These are phyloP conservation scores for Pestalotiopsis sp. DNA, from an alignment of 2,329 filamentous ascomycete genomes.

Conservation along the genomic window DNA sequence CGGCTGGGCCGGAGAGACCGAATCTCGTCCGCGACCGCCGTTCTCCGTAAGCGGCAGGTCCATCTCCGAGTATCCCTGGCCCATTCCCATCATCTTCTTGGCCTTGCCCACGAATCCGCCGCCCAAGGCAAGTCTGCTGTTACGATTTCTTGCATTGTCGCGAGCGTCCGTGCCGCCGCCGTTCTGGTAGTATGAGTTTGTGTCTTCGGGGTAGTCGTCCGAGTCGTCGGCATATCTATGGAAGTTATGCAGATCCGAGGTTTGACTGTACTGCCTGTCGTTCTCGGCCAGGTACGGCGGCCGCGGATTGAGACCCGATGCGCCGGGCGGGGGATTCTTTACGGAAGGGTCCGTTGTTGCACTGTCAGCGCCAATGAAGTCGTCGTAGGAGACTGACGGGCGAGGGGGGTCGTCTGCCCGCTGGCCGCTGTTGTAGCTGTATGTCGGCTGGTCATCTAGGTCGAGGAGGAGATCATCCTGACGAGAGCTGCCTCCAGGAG, in stretches of 20 bases:
- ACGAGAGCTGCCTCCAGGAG: constrained; percentile 49
- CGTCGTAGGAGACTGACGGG: constrained; percentile 91
- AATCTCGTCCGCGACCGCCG: constrained; percentile 42
- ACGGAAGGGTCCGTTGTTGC: constrained; percentile 51
- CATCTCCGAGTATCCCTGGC: constrained; percentile 89
- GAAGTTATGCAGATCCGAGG: constrained; percentile 84
- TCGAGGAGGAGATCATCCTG: constrained; percentile 67
- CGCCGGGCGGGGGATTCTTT: constrained; percentile 38
- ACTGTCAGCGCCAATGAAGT: constrained; percentile 82
- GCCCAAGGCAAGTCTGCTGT: constrained; percentile 85
- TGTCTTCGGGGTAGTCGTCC: constrained; percentile 80
- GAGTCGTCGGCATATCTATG: constrained; percentile 87
- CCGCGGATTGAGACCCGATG: constrained; percentile 26
- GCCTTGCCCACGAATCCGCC: constrained; percentile 85
- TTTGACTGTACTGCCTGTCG: constrained; percentile 67
- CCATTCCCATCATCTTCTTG: constrained; percentile 90
- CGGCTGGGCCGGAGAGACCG: constrained; percentile 31
- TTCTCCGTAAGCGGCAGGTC: constrained; percentile 88
- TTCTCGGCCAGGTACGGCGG: constrained; percentile 45
- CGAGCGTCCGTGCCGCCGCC: constrained; percentile 55
- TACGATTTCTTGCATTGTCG: constrained; percentile 72
- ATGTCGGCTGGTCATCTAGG: constrained; percentile 70
- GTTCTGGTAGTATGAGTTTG: constrained; percentile 81
- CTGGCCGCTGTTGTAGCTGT: constrained; percentile 42
- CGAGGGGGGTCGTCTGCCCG: constrained; percentile 60